Conservation (phyloP, 805 yeast genomes). For the Yamadazyma ubonensis region DNA sequence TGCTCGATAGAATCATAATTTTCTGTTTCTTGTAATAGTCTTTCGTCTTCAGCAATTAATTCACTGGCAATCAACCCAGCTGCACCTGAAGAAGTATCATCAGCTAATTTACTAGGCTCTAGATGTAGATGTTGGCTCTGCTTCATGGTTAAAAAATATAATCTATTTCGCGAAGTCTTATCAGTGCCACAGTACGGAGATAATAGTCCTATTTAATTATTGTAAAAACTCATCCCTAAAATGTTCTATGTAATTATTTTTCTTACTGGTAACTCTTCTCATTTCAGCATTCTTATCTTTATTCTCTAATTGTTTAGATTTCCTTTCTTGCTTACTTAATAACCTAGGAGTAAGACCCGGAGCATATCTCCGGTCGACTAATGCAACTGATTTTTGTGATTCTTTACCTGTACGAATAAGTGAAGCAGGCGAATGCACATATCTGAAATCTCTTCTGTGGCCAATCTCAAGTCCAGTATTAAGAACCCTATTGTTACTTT, state of each 20-base stretch:
- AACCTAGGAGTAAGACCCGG: slow-evolving; percentile 33
- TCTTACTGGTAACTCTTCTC: slow-evolving; percentile 25
- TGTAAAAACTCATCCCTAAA: slow-evolving; percentile 31
- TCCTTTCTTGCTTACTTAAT: slow-evolving; percentile 35
- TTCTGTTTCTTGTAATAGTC: slow-evolving; percentile 6
- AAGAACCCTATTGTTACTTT: slow-evolving; percentile 31
- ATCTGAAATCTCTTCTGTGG: slow-evolving; percentile 72
- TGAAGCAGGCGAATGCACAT: slow-evolving; percentile 59
- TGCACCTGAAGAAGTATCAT: slow-evolving; percentile 30
- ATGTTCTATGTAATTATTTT: slow-evolving; percentile 36
- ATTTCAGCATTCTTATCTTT: slow-evolving; percentile 24
- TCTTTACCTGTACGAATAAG: slow-evolving; percentile 39
- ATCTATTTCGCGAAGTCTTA: background rate
- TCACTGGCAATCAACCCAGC: slow-evolving; percentile 38
- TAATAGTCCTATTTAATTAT: slow-evolving; percentile 2
- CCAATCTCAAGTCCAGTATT: slow-evolving; percentile 81
- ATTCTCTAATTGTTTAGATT: slow-evolving; percentile 22
- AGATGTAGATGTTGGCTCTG: slow-evolving; percentile 1
- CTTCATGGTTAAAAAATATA: background rate
- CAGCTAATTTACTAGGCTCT: slow-evolving; percentile 15
- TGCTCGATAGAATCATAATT: slow-evolving; percentile 12
- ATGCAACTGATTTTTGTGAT: slow-evolving; percentile 70
- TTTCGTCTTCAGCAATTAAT: slow-evolving; percentile 32
- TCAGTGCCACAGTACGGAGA: background rate
- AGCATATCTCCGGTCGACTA: slow-evolving; percentile 61